A percentile compares a stretch with the other conserved stretches of the same genome.
Conservation (phyloP, 163 green algal genomes). For the Prototheca cutis region DNA sequence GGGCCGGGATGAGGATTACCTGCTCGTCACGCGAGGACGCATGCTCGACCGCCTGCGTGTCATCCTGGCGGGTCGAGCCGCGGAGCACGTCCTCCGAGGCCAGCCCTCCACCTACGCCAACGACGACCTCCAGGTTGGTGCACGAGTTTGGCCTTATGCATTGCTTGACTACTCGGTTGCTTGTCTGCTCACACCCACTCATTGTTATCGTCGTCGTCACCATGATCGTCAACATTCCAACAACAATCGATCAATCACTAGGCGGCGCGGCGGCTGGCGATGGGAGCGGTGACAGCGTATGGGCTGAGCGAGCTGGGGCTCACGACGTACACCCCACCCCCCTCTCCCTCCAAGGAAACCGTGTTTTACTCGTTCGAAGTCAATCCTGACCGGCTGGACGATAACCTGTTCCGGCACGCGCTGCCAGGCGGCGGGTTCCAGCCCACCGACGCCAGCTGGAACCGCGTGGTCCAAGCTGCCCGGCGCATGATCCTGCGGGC, state of each 20-base stretch:
- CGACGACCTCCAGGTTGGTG: constrained; percentile 10
- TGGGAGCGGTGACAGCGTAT: constrained; percentile 65
- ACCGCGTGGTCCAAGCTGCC: constrained; percentile 23
- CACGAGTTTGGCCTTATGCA: background rate
- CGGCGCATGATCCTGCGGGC: constrained; percentile 19
- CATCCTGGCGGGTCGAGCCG: constrained; percentile 58
- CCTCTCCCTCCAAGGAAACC: constrained; percentile 18
- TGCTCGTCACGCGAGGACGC: constrained; percentile 61
- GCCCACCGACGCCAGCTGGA: constrained; percentile 48
- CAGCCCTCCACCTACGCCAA: constrained; percentile 44
- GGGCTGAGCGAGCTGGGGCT: constrained; percentile 53
- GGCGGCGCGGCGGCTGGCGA: constrained; percentile 47
- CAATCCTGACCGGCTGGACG: constrained; percentile 60
- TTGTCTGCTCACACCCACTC: no score
- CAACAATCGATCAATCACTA: no score
- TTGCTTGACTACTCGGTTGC: no score
- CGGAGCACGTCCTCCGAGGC: constrained; percentile 29
- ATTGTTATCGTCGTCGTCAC: no score
- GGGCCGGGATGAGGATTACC: constrained; percentile 75
- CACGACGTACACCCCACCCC: constrained; percentile 46
- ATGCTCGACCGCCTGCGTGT: constrained; percentile 72
- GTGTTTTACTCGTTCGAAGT: constrained; percentile 27
- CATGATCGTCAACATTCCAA: no score
- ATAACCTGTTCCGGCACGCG: constrained; percentile 43
- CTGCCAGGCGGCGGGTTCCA: constrained; percentile 46